Conservation (phyloP, 2,329 filamentous ascomycete species). For the Pseudogymnoascus pannorum region DNA sequence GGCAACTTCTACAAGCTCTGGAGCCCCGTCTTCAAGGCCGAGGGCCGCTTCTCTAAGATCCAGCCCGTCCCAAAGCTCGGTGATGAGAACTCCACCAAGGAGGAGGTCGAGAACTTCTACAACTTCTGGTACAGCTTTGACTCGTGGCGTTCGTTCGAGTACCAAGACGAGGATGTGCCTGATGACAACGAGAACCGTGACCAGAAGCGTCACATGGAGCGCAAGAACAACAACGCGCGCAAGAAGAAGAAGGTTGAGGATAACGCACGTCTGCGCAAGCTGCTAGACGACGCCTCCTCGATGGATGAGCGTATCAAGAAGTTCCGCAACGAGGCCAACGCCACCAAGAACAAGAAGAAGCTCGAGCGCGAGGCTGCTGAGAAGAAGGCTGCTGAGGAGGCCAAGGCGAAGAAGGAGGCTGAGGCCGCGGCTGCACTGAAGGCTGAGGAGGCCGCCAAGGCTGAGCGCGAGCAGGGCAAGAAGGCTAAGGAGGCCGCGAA, state of each 20-base stretch:
- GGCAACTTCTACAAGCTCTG: slow-evolving; percentile 95
- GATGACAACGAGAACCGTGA: slow-evolving; percentile 99
- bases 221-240: slow-evolving; percentile 94
- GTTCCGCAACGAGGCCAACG: slow-evolving; percentile 86
- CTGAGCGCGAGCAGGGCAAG: slow-evolving; percentile 73
- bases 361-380: slow-evolving; percentile 86
- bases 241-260: slow-evolving; percentile 99
- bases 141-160: slow-evolving; percentile 96
- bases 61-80: slow-evolving; percentile 86
- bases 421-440: slow-evolving; percentile 74
- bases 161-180: slow-evolving; percentile 96
- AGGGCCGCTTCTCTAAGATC: slow-evolving; percentile 84
- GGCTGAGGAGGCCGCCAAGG: slow-evolving; percentile 80
- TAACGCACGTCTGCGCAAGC: slow-evolving; percentile 77
- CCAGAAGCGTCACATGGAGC: slow-evolving; percentile 96
- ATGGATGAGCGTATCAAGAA: slow-evolving; percentile 94
- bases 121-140: slow-evolving; percentile 99
- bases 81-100: slow-evolving; percentile 73
- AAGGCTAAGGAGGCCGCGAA: slow-evolving; percentile 98
- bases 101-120: slow-evolving; percentile 92
- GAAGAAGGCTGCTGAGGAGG: slow-evolving; percentile 80
- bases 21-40: slow-evolving; percentile 81
- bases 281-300: slow-evolving; percentile 80
- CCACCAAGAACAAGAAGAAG: slow-evolving; percentile 92
- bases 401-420: slow-evolving; percentile 72